Base-by-base conservation (phyloP, 176 grass and related monocot species). In the Raddia guianensis region DNA sequence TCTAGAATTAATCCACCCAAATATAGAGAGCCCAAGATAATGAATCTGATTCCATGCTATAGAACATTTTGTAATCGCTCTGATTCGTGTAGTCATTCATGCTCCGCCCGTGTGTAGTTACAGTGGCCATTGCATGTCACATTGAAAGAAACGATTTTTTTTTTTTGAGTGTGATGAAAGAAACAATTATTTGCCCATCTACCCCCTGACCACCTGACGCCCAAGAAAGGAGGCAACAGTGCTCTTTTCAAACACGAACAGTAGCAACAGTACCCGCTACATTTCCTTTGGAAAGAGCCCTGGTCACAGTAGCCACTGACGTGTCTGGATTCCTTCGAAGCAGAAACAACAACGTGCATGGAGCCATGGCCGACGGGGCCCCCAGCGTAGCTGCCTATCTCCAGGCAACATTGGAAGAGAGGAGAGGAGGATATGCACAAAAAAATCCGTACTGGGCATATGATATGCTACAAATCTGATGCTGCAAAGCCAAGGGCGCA, bases 291-390 rank as follows among this genome's bases (percentile, higher is more conserved):
- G 58, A 56, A 40, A 13, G 60, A 21, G 2, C 50, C 6, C 46
- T 12, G 12, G 69, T 80, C 16, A 48, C 76, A 66, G 69, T 16
- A 57, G 11, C 45, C 71, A 55, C 37, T 82, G 73, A 66, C 74
- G 35, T 63, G 77, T 70, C 71, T 70, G 87, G 77, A 89, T 89
- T 81, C 87, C 49, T 18, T 89, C 54, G 59, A 14, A 48, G 52
- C 40, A 59, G 81, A 76, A 82, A 80, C 37, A 70, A 62, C 73
- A 77, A 86, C 21, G 66, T 90, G 74, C 79, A 86, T 90, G 79
- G 68, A 77, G 61, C 60, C 84, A 79, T 49, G 60, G 68, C 59
- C 10, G 12, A 81, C 56, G 65, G 48, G 19, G 9, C 32, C 32
- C 12, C 33, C 6, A 5, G 13, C 16, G 8, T 13, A 14, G 35